Conservation (phyloP, 1,284 basidiomycete genomes). For the Puccinia hordei region DNA sequence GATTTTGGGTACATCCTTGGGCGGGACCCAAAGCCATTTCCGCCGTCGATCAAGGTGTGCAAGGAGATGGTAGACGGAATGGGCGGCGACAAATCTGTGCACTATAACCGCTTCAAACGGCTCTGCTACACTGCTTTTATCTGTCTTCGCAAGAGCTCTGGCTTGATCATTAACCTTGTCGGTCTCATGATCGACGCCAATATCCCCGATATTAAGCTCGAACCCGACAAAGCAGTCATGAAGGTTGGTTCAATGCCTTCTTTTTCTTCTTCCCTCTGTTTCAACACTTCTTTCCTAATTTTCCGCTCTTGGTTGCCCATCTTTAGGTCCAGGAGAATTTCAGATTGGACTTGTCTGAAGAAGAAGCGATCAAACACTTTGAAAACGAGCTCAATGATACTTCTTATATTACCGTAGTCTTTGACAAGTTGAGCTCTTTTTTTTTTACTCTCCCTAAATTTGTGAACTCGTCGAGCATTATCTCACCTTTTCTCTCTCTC, state of each 20-base stretch:
- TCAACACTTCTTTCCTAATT: background rate
- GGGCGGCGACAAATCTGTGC: slow-evolving; percentile 88
- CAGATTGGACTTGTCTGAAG: slow-evolving; percentile 85
- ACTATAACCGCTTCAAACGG: slow-evolving; percentile 91
- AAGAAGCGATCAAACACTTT: slow-evolving; percentile 96
- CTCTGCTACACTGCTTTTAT: slow-evolving; percentile 96
- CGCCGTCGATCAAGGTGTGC: slow-evolving; percentile 96
- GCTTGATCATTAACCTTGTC: slow-evolving; percentile 95
- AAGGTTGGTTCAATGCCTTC: slow-evolving; percentile 59
- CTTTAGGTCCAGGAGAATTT: slow-evolving; percentile 93
- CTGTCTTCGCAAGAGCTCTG: slow-evolving; percentile 87
- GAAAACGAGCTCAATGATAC: slow-evolving; percentile 91
- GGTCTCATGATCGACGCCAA: slow-evolving; percentile 97
- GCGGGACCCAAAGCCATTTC: slow-evolving; percentile 95
- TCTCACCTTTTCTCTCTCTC: background rate
- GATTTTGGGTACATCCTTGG: slow-evolving; percentile 99
- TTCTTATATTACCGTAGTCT: slow-evolving; percentile 86
- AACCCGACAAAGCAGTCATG: slow-evolving; percentile 67
- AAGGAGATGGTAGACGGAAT: slow-evolving; percentile 99
- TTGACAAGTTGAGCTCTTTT: slow-evolving; percentile 60
- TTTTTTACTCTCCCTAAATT: background rate
- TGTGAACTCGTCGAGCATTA: too few species aligned
- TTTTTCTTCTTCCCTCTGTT: background rate
- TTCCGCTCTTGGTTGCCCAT: background rate
- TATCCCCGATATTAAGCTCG: slow-evolving; percentile 90